Conservation (phyloP, 805 yeast genomes). For the Cyberlindnera bimundalis region DNA sequence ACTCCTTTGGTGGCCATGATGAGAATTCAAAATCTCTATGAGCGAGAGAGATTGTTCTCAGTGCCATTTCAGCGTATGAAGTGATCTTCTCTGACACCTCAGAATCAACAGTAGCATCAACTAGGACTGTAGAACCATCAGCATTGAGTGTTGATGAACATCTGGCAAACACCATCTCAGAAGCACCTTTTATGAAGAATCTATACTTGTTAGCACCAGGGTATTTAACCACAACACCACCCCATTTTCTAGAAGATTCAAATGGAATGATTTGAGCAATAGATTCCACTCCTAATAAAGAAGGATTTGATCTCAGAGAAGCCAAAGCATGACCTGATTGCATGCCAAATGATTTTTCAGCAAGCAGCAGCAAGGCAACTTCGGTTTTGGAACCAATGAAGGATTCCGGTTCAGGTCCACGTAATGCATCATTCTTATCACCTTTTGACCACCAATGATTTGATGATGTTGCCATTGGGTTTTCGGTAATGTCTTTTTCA, state of each 20-base stretch:
- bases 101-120: conserved; percentile 28
- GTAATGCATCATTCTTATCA: conserved; percentile 7
- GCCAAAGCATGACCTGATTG: conserved; percentile 37
- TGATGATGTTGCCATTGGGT: conserved; percentile 22
- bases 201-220: conserved; percentile 43
- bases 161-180: conserved; percentile 72
- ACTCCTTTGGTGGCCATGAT: conserved; percentile 67
- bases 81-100: conserved; percentile 42
- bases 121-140: conserved; percentile 25
- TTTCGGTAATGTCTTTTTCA: conserved; percentile 23
- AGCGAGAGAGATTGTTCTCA: conserved; percentile 86
- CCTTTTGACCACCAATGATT: conserved; percentile 21
- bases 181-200: conserved; percentile 86
- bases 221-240: conserved; percentile 65
- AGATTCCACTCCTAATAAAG: conserved; percentile 31
- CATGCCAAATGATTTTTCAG: conserved; percentile 51
- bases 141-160: conserved; percentile 43
- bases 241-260: conserved; percentile 91
- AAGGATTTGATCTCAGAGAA: conserved; percentile 36
- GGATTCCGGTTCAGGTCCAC: conserved; percentile 41
- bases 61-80: conserved; percentile 68
- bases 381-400: conserved; percentile 94
- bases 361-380: conserved; percentile 74
- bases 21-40: conserved; percentile 61
- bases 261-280: conserved; percentile 80